A percentile compares a stretch with the other conserved stretches of the same genome.
Conservation (phyloP, 2,329 filamentous ascomycete genomes). For the Colletotrichum tofieldiae region DNA sequence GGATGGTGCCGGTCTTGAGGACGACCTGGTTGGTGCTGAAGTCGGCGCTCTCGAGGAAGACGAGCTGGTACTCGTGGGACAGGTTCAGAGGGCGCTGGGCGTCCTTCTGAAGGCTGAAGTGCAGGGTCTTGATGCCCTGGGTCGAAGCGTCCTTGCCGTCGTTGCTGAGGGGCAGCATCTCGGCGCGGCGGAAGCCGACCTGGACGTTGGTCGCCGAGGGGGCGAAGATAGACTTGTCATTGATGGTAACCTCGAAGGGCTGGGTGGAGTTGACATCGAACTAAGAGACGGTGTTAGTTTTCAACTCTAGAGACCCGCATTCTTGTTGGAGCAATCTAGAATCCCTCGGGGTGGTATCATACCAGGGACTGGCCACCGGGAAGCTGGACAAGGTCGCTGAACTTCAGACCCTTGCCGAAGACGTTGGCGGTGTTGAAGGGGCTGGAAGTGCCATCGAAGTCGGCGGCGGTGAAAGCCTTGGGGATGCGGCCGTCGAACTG, state of each 20-base stretch:
- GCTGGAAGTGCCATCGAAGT: constrained; percentile 61
- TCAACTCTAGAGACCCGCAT: neutral
- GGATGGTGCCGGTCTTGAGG: constrained; percentile 70
- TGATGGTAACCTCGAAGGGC: constrained; percentile 70
- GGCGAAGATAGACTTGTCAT: constrained; percentile 73
- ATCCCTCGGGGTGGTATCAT: constrained; percentile 43
- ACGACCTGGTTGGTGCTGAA: constrained; percentile 68
- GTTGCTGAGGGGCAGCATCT: constrained; percentile 68
- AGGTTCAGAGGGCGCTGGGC: constrained; percentile 67
- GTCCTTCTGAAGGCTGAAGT: constrained; percentile 73
- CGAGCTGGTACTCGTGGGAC: constrained; percentile 73
- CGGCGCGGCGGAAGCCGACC: constrained; percentile 73
- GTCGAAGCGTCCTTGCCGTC: constrained; percentile 66
- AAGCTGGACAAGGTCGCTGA: constrained; percentile 66
- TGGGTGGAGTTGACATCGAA: constrained; percentile 61
- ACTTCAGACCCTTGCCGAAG: constrained; percentile 67
- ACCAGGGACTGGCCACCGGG: constrained; percentile 60
- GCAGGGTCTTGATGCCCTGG: constrained; percentile 71
- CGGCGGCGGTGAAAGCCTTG: constrained; percentile 52
- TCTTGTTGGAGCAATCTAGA: neutral
- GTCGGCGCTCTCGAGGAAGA: constrained; percentile 64
- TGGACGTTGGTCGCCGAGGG: constrained; percentile 65
- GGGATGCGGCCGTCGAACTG: constrained; percentile 65
- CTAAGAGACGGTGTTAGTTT: constrained; percentile 36
- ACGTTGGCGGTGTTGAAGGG: constrained; percentile 68